A percentile compares a stretch with the other conserved stretches of the same genome.
These are phyloP conservation scores for Cryptococcus sp. DNA, from an alignment of 1,284 basidiomycete genomes.

Conservation along the genomic window DNA sequence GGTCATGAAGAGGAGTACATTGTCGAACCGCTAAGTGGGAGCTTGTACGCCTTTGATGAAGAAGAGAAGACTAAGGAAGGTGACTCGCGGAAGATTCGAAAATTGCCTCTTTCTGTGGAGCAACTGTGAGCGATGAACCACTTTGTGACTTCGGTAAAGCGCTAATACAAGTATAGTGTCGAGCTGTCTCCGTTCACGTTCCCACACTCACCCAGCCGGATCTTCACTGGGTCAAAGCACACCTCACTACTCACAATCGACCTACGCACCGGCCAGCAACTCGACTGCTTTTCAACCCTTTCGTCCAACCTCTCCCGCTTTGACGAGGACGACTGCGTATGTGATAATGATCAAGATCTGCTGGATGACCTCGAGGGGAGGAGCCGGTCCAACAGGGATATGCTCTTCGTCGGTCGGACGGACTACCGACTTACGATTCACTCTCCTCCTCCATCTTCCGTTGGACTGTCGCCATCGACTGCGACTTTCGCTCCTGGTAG, in stretches of 20 bases:
- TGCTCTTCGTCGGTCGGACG: conserved; percentile 47
- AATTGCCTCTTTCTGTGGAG: conserved; percentile 51
- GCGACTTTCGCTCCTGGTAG: conserved; percentile 13
- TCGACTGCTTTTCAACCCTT: conserved; percentile 45
- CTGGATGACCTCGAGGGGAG: conserved; percentile 19
- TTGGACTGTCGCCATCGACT: conserved; percentile 16
- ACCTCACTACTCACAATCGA: conserved; percentile 51
- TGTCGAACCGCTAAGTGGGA: conserved; percentile 51
- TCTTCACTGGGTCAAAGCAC: conserved; percentile 51
- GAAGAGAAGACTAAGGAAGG: conserved; percentile 29
- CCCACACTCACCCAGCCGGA: conserved; percentile 46
- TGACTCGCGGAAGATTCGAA: conserved; percentile 41
- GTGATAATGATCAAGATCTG: background rate
- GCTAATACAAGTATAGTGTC: conserved; percentile 35
- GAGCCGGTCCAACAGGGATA: conserved; percentile 31
- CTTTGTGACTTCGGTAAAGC: background rate
- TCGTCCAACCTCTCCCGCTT: conserved; percentile 29
- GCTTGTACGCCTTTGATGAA: conserved; percentile 49
- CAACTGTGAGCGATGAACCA: conserved; percentile 43
- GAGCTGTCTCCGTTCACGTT: conserved; percentile 51
- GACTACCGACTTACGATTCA: conserved; percentile 50
- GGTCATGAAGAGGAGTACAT: conserved; percentile 47
- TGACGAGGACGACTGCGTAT: conserved; percentile 14
- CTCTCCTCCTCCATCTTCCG: conserved; percentile 22
- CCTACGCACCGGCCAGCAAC: conserved; percentile 47